Evolutionary conservation across 257 asterid genomes (phyloP), one percentile per base, ranked within the genome.

Genomic region (Nicotiana noctiflora): DNA sequence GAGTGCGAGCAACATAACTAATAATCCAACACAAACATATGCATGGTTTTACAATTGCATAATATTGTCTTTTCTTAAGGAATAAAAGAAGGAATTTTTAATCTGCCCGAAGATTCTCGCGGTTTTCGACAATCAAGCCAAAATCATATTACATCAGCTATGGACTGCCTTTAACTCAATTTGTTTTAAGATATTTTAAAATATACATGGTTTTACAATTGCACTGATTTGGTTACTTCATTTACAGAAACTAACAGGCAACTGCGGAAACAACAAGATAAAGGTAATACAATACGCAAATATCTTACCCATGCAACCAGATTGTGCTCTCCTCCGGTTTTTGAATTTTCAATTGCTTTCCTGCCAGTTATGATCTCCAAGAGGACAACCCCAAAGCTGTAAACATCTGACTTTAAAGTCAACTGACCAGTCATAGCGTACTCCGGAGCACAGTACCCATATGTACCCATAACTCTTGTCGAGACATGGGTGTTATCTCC

Each of bases 381-480:
- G 82, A 93, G 98, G 64, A 95, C 98, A n/a, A 95, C 98, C 0
- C 99, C 99, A 23, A 95, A 93, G 84, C 99, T 95, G 49, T 95
- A 95, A 27, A 95, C 97, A 66, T 95, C 98, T 0, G 98, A 95
- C 83, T 95, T 95, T 72, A 93, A 87, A 37, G 97, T 93, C 82
- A 95, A 85, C 82, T 93, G 99, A 75, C 98, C 99, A 0, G 99
- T 93, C 97, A 90, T 90, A 12, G 99, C 98, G 83, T 95, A 95
- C 82, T 95, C 99, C 0, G 99, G 99, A 8, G 99, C 99, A 51
- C 99, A 95, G 79, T 95, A 95, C 40, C 99, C 99, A 3, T 92
- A 95, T 3, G 99, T 95, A 5, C 99, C 99, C 99, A 95, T 95
- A 51, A 95, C 97, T 82, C 99, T 81, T 0, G 99, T 95, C 49